phyloP scores from a whole-genome alignment of 2,329 filamentous ascomycete genomes.

The Cercospora sp. region DNA sequence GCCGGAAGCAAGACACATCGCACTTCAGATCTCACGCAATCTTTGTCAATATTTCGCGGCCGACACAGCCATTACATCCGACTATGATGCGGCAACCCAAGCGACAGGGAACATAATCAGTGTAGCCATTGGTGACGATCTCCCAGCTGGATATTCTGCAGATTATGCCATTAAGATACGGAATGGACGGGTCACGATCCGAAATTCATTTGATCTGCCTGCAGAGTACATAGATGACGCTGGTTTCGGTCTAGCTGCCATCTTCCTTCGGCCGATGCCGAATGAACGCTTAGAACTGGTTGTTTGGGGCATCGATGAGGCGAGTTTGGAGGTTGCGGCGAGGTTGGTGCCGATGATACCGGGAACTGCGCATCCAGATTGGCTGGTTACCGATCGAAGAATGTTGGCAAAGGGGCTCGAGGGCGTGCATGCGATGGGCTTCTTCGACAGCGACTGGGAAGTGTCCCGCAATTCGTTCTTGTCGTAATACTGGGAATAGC shows the following conservation, averaged over 20 bases:
- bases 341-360: constrained; percentile 57
- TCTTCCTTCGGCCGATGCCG: constrained; percentile 53
- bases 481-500: not conserved
- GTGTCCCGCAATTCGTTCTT: constrained; percentile 52
- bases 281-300: constrained; percentile 55
- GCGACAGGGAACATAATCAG: constrained; percentile 50
- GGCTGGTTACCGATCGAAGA: constrained; percentile 50
- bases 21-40: constrained; percentile 58
- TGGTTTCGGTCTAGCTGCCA: constrained; percentile 46
- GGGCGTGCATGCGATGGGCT: constrained; percentile 56
- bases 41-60: constrained; percentile 60
- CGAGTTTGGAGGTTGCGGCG: constrained; percentile 52
- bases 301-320: constrained; percentile 55
- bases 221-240: constrained; percentile 12
- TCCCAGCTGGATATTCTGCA: constrained; percentile 26
- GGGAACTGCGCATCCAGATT: constrained; percentile 60
- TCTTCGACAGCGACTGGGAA: constrained; percentile 57
- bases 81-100: constrained; percentile 24
- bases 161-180: constrained; percentile 38
- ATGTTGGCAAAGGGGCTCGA: constrained; percentile 55
- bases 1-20: constrained; percentile 41
- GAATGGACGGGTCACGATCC: constrained; percentile 14
- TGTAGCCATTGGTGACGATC: constrained; percentile 36
- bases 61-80: constrained; percentile 47
- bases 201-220: constrained; percentile 2